Base-by-base conservation (phyloP, 108 stramenopile genomes). In the Mayamaea pseudoterrestris region DNA sequence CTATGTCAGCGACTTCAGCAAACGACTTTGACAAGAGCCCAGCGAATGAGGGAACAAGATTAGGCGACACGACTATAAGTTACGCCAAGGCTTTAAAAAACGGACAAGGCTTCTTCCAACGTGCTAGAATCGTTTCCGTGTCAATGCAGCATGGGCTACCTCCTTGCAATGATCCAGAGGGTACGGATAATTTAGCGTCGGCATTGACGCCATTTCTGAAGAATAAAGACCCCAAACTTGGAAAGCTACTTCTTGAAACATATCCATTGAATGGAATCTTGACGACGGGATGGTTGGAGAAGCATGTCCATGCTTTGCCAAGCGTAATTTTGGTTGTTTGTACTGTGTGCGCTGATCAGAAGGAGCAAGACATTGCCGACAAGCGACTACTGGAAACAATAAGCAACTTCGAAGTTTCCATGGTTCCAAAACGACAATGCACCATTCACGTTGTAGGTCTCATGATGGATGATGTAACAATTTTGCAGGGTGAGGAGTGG, bases 231-330 rank as follows among this genome's bases (percentile, higher is more conserved):
- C 34, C 39, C 14, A 53, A 44, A 26, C 34, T 45, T 20, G 11
- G 23, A n/a, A 30, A 37, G 12, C 34, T 65, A n/a, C 23, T 59
- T 26, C 28, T 63, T 35, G 45, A 56, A 44, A 29, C 32, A 47
- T 35, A 46, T 52, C 60, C 76, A 21, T 50, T 74, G 16, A 69
- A 78, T 27, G 86, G 86, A 2, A 78, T 88, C 7, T 41, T 88
- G 35, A 75, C 75, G 1, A 46, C 63, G 8, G 79, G 81, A 29
- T 83, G 86, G 81, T 22, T 83, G 17, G 79, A 83, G 44, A 88
- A 83, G 53, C 85, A 87, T 49, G 71, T 59, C 3, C 57, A 61
- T 14, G 75, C 80, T 3, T 49, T 87, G 37, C 85, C 85, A 4
- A 73, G 71, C 24, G 72, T 71, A 8, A 44, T 87, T n/a, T 18